Conservation (phyloP, 1,139 yeast genomes). For the Pichia sp. region DNA sequence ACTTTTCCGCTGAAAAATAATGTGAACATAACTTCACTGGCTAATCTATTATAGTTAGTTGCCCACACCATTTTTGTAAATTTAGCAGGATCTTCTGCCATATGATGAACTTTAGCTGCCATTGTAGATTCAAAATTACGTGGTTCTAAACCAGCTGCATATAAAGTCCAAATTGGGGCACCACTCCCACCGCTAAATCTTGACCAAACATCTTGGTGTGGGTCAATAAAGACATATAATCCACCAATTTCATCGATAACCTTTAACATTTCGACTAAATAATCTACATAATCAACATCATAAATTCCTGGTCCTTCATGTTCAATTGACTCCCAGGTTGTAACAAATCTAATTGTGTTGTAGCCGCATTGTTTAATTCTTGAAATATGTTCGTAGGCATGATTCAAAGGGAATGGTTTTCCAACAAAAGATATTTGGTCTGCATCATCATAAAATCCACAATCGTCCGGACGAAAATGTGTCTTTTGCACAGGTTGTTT, state of each 20-base stretch:
- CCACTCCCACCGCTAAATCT: slow-evolving; percentile 91
- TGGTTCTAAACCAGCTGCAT: slow-evolving; percentile 90
- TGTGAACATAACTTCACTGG: slow-evolving; percentile 78
- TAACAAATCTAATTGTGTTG: slow-evolving; percentile 67
- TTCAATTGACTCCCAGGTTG: slow-evolving; percentile 92
- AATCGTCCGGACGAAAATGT: slow-evolving; percentile 40
- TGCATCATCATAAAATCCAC: slow-evolving; percentile 56
- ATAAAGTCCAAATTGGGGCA: slow-evolving; percentile 93
- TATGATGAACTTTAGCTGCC: slow-evolving; percentile 71
- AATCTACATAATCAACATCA: slow-evolving; percentile 71
- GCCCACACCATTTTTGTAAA: slow-evolving; percentile 94
- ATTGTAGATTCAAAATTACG: slow-evolving; percentile 56
- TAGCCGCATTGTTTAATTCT: slow-evolving; percentile 78
- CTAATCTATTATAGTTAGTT: slow-evolving; percentile 74
- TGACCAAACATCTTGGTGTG: slow-evolving; percentile 96
- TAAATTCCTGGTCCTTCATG: slow-evolving; percentile 83
- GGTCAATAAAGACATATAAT: slow-evolving; percentile 73
- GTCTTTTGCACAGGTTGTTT: slow-evolving; percentile 49
- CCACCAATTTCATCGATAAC: slow-evolving; percentile 63
- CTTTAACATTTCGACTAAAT: slow-evolving; percentile 56
- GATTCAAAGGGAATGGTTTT: slow-evolving; percentile 70
- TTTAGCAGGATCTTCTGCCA: slow-evolving; percentile 36
- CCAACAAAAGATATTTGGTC: slow-evolving; percentile 74
- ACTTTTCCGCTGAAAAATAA: slow-evolving; percentile 72
- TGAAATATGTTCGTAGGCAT: slow-evolving; percentile 61